Conservation (phyloP, 345 rosid genomes). For the Lepidium aucheri region DNA sequence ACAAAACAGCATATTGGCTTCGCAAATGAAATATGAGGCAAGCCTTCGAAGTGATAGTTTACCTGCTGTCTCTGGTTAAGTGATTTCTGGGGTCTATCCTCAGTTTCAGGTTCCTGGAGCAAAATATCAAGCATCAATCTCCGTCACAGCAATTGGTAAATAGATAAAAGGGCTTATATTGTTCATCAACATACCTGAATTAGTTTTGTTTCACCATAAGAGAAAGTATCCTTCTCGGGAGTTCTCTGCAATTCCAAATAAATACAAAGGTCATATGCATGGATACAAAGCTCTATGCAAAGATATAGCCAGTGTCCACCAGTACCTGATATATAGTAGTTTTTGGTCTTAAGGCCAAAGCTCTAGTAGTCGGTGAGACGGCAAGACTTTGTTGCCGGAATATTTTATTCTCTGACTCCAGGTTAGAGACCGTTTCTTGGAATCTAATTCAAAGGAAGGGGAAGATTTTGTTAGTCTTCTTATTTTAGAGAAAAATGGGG, state of each 20-base stretch:
- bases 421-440: constrained; percentile 68
- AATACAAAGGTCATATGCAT: constrained; percentile 2
- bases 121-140: constrained; percentile 23
- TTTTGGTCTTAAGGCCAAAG: constrained; percentile 51
- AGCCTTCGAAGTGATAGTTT: constrained; percentile 6
- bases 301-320: constrained; percentile 8
- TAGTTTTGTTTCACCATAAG: constrained; percentile 61
- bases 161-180: constrained; percentile 2
- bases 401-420: constrained; percentile 88
- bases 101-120: constrained; percentile 55
- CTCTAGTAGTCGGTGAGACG: constrained; percentile 68
- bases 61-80: constrained; percentile 98
- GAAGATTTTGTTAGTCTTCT: neutral
- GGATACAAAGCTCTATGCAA: neutral
- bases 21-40: neutral
- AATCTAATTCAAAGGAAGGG: constrained; percentile 13
- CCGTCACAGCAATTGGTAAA: constrained; percentile 17
- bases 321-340: constrained; percentile 62
- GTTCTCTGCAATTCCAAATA: constrained; percentile 58
- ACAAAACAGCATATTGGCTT: neutral
- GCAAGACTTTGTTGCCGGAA: constrained; percentile 84
- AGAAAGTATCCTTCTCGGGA: constrained; percentile 47
- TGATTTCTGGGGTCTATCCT: constrained; percentile 76
- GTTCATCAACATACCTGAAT: constrained; percentile 28
- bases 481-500: neutral